phyloP scores from a whole-genome alignment of 2,329 filamentous ascomycete species.

The Aureobasidium pullulans region DNA sequence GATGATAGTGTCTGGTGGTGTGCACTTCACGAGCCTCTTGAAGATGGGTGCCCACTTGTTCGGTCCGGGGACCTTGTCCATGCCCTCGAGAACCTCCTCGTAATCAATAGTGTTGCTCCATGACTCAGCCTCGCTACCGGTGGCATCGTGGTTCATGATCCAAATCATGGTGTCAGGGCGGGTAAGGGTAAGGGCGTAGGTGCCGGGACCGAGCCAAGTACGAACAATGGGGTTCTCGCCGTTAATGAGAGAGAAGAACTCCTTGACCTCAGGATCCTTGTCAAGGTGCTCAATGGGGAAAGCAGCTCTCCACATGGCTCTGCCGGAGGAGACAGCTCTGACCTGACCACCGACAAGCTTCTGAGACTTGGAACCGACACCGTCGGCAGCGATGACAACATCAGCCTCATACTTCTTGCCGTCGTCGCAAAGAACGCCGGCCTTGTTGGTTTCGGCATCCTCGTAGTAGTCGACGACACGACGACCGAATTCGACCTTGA shows the following conservation, averaged over 20 bases:
- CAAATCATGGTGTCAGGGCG: slow-evolving; percentile 42
- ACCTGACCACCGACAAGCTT: slow-evolving; percentile 39
- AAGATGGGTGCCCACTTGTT: slow-evolving; percentile 40
- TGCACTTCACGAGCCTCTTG: slow-evolving; percentile 37
- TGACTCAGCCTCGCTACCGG: slow-evolving; percentile 37
- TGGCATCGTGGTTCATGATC: slow-evolving; percentile 44
- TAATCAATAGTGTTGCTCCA: slow-evolving; percentile 42
- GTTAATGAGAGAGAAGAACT: slow-evolving; percentile 38
- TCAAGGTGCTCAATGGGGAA: slow-evolving; percentile 37
- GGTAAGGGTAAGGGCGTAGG: slow-evolving; percentile 39
- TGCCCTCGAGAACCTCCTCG: slow-evolving; percentile 38
- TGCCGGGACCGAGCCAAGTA: slow-evolving; percentile 36
- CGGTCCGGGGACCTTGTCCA: slow-evolving; percentile 38
- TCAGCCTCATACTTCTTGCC: slow-evolving; percentile 37
- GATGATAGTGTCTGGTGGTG: slow-evolving; percentile 40
- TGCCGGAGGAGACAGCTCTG: slow-evolving; percentile 26
- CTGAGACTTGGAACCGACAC: slow-evolving; percentile 39
- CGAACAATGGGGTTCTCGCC: slow-evolving; percentile 37
- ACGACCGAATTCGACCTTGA: slow-evolving; percentile 36
- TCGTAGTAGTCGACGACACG: slow-evolving; percentile 39
- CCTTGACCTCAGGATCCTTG: slow-evolving; percentile 39
- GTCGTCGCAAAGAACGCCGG: slow-evolving; percentile 29
- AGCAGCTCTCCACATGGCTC: slow-evolving; percentile 26
- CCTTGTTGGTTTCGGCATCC: slow-evolving; percentile 26
- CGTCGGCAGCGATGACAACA: slow-evolving; percentile 28